Percentiles rank a stretch among this genome's conserved stretches.
Evolutionary conservation across 306 rosid genomes (phyloP).

Genomic region (Fragaria iinumae): DNA sequence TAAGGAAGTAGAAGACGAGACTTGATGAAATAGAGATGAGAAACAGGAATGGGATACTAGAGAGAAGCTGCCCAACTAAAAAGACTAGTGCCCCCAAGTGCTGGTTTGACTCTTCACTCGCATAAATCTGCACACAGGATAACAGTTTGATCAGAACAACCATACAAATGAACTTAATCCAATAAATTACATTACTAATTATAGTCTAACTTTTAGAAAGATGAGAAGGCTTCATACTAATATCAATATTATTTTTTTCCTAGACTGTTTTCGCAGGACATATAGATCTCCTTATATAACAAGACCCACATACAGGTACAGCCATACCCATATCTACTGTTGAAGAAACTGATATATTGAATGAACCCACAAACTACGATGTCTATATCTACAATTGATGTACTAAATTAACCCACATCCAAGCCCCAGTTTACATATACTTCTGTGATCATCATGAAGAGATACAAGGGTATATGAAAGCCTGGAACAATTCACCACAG

Average conservation of each 20-base stretch:
- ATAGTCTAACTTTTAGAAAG: background rate
- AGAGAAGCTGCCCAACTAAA: conserved; percentile 85
- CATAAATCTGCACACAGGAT: conserved; percentile 58
- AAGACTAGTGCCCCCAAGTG: conserved; percentile 83
- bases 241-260: background rate
- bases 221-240: background rate
- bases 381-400: background rate
- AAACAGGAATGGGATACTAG: conserved; percentile 96
- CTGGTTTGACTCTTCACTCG: conserved; percentile 81
- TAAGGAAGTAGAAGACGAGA: conserved; percentile 85
- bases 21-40: conserved; percentile 93
- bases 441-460: background rate
- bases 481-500: background rate
- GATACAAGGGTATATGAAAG: background rate
- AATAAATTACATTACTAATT: background rate
- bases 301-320: background rate
- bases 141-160: conserved; percentile 28
- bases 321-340: background rate
- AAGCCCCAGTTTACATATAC: background rate
- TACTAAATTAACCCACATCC: background rate
- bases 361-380: background rate
- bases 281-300: background rate
- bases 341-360: background rate
- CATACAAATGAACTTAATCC: background rate
- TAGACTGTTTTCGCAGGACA: background rate